These are phyloP conservation scores for Lactarius akahatsu DNA, from an alignment of 768 basidiomycete genomes.

Conservation along the genomic window DNA sequence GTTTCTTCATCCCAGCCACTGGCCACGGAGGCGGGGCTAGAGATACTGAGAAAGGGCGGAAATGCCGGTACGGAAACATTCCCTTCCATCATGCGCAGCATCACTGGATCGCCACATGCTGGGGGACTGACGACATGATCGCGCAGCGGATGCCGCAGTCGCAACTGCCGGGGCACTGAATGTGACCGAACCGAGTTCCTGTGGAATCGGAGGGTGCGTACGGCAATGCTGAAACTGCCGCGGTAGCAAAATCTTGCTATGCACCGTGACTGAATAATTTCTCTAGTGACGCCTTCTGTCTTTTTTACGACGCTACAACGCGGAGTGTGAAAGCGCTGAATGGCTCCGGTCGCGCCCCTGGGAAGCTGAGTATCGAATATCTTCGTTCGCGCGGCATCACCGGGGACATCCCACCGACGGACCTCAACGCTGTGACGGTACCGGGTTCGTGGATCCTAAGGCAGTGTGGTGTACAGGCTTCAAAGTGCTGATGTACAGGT, in stretches of 20 bases:
- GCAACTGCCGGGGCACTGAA: slow-evolving; percentile 92
- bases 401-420: slow-evolving; percentile 71
- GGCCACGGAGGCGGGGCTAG: slow-evolving; percentile 87
- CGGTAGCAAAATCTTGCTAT: background rate
- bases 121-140: background rate
- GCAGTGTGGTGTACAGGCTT: background rate
- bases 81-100: background rate
- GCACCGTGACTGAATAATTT: background rate
- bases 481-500: slow-evolving; percentile 46
- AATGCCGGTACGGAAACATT: slow-evolving; percentile 74
- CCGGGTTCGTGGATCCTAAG: slow-evolving; percentile 49
- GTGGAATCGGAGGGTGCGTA: slow-evolving; percentile 87
- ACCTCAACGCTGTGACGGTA: slow-evolving; percentile 91
- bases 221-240: background rate
- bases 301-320: slow-evolving; percentile 84
- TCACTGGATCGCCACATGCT: background rate
- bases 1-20: slow-evolving; percentile 89
- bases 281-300: slow-evolving; percentile 81
- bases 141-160: slow-evolving; percentile 86
- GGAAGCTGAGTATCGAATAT: slow-evolving; percentile 74
- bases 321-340: slow-evolving; percentile 87
- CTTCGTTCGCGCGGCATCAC: slow-evolving; percentile 65
- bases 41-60: slow-evolving; percentile 89
- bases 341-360: slow-evolving; percentile 86
- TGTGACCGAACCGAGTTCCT: slow-evolving; percentile 83